Percentiles rank a stretch among this genome's conserved stretches.
phyloP scores from a whole-genome alignment of 1,139 yeast genomes.

The Wickerhamomyces sp. region DNA sequence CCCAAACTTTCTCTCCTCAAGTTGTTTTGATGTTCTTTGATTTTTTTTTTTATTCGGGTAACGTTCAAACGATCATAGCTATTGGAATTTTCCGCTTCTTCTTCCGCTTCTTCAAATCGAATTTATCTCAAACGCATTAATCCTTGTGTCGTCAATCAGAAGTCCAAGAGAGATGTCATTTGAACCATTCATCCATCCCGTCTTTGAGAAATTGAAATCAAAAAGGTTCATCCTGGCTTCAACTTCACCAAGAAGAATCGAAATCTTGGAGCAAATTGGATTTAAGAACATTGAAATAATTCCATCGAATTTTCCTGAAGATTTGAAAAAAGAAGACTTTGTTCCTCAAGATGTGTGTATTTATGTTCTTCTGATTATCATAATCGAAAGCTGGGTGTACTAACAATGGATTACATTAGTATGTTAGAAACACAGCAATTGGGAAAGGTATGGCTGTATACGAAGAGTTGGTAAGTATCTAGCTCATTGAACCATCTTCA shows the following conservation, averaged over 20 bases:
- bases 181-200: conserved; percentile 26
- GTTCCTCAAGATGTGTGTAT: conserved; percentile 38
- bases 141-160: no score
- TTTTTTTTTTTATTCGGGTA: no score
- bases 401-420: conserved; percentile 27
- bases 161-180: not conserved
- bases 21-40: no score
- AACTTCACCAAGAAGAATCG: conserved; percentile 73
- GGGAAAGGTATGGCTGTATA: conserved; percentile 62
- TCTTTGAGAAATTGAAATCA: conserved; percentile 27
- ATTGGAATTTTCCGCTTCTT: no score
- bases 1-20: no score
- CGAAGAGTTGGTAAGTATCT: conserved; percentile 29
- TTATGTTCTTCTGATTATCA: not conserved
- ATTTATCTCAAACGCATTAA: no score
- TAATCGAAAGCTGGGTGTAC: not conserved
- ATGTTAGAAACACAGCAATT: conserved; percentile 66
- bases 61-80: no score
- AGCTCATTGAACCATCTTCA: not conserved
- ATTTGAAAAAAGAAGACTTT: conserved; percentile 50
- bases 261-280: conserved; percentile 64
- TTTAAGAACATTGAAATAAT: conserved; percentile 42
- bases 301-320: conserved; percentile 67
- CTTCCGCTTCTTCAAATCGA: no score
- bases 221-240: conserved; percentile 66